Conservation (phyloP, 805 yeast genomes). For the Candida cerambycidarum region DNA sequence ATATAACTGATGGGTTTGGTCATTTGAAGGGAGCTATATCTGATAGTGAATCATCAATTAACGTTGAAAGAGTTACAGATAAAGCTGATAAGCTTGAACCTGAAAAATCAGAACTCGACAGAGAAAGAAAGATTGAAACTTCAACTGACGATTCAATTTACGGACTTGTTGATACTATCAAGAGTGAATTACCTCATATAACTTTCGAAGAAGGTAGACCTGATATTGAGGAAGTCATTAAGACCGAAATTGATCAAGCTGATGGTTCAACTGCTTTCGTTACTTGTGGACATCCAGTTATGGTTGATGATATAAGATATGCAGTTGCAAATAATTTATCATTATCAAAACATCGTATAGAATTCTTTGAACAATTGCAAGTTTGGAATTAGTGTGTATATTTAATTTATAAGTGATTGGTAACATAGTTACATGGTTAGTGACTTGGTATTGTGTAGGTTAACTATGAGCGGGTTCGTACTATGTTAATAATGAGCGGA, state of each 20-base stretch:
- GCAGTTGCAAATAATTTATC: conserved; percentile 43
- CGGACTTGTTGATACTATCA: conserved; percentile 15
- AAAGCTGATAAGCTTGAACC: conserved; percentile 11
- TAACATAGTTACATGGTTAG: too few species aligned
- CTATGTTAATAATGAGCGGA: too few species aligned
- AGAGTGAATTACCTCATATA: conserved; percentile 28
- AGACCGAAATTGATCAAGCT: conserved; percentile 33
- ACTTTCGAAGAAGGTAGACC: conserved; percentile 52
- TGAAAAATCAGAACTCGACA: background rate
- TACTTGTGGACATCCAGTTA: conserved; percentile 61
- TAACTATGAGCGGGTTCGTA: too few species aligned
- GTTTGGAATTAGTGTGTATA: conserved; percentile 66
- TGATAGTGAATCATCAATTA: conserved; percentile 13
- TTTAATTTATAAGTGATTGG: too few species aligned
- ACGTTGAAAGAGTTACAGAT: conserved; percentile 4
- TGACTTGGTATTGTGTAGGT: too few species aligned
- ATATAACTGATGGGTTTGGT: conserved; percentile 9
- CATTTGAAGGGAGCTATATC: conserved; percentile 14
- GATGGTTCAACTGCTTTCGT: conserved; percentile 50
- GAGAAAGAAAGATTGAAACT: conserved; percentile 1
- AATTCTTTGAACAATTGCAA: conserved; percentile 74
- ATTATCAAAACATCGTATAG: conserved; percentile 49
- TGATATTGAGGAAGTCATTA: conserved; percentile 36
- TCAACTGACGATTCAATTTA: conserved; percentile 4
- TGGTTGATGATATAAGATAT: conserved; percentile 58